Conservation (phyloP, 73 alveolate genomes). For the Loxodes magnus region DNA sequence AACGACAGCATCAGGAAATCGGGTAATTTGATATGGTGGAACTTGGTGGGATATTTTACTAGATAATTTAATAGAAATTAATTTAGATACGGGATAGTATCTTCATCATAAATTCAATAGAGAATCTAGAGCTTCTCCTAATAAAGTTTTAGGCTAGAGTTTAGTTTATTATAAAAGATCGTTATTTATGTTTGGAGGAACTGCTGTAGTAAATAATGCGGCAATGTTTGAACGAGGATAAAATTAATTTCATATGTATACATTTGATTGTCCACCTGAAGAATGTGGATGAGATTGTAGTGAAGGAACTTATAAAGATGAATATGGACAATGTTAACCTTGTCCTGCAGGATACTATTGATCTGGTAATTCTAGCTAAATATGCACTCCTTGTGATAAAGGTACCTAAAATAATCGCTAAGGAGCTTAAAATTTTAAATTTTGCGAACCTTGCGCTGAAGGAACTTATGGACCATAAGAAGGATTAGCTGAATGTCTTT, state of each 20-base stretch:
- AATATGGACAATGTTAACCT: background rate
- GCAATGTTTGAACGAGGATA: background rate
- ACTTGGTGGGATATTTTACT: too few relatives aligned
- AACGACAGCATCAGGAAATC: too few relatives aligned
- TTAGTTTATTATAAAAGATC: background rate
- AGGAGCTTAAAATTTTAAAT: background rate
- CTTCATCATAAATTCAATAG: too few relatives aligned
- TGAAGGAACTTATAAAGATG: background rate
- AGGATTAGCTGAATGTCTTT: too few relatives aligned
- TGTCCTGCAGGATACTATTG: slow-evolving; percentile 7
- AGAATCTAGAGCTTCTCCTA: background rate
- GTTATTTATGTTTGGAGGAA: slow-evolving; percentile 5
- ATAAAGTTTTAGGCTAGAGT: background rate
- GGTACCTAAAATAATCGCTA: background rate
- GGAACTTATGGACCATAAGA: slow-evolving; percentile 1
- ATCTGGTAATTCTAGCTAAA: background rate
- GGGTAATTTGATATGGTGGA: too few relatives aligned
- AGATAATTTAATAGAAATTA: too few relatives aligned
- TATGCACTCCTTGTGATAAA: background rate
- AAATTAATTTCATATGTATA: background rate
- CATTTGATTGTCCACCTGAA: too few relatives aligned
- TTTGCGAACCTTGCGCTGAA: slow-evolving; percentile 9
- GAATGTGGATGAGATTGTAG: background rate
- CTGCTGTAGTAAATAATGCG: background rate
- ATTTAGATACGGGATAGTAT: too few relatives aligned